Evolutionary conservation across 2,329 filamentous ascomycete species (phyloP), one percentile per base, ranked within the genome.

Genomic region (Fusarium pininemorale): DNA sequence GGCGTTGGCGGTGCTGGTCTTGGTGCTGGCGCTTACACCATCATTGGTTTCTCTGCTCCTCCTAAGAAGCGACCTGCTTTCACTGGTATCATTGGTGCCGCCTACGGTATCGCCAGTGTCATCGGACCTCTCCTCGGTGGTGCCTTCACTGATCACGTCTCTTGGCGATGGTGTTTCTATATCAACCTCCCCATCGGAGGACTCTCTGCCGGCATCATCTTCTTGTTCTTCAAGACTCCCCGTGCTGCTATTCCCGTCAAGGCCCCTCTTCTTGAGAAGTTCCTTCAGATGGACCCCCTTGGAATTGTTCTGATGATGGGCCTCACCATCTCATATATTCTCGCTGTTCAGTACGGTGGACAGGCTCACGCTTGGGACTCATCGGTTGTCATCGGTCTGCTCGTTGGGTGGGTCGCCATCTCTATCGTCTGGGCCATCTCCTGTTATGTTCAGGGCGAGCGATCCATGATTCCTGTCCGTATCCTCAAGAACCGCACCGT

Each of bases 311-410:
- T 87, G 41, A 78, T 89, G 48, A 85, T 88, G 83, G 80, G 80
- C 72, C 78, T 81, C 76, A 79, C 83, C 79, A 72, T 87, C 77
- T 78, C 80, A 73, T 82, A 84, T 70, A 80, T 88, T 56, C 81
- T 87, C 7, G 86, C 85, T 24, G 79, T 88, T 3, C 85, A 87
- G 74, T 87, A 84, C 78, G 86, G 85, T 56, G 86, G 86, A 7
- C 79, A 82, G 35, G 81, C 81, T 0, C 80, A 87, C 58, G 54
- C 81, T 18, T 88, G 86, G 86, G 80, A 80, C 63, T 81, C 79
- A 0, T 80, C 81, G 32, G 63, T 77, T 20, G 82, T 87, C 44
- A 82, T 87, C 53, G 85, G 84, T 8, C 81, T 84, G 8, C 78
- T 87, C 24, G 81, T 87, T 53, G 84, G 83, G 13, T 82, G 81